phyloP scores from a whole-genome alignment of 1,284 basidiomycete species.

The Melampsora americana region DNA sequence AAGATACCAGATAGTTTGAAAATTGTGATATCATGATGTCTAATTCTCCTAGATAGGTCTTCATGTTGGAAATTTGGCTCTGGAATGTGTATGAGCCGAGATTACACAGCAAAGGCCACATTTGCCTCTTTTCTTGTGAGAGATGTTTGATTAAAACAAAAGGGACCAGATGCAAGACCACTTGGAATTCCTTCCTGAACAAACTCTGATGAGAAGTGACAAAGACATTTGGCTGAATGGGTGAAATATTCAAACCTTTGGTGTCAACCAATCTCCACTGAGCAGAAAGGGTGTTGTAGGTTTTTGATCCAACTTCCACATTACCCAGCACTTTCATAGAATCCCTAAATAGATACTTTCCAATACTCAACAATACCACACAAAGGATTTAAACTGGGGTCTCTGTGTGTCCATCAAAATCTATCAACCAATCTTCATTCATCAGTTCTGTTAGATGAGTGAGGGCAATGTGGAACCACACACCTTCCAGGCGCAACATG shows the following conservation, averaged over 20 bases:
- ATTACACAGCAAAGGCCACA: slow-evolving; percentile 53
- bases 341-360: too few relatives aligned
- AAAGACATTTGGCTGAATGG: slow-evolving; percentile 49
- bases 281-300: not conserved
- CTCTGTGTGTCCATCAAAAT: too few relatives aligned
- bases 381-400: too few relatives aligned
- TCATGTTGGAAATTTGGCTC: not conserved
- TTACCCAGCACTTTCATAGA: too few relatives aligned
- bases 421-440: too few relatives aligned
- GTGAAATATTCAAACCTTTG: slow-evolving; percentile 51
- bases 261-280: not conserved
- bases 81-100: slow-evolving; percentile 45
- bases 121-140: slow-evolving; percentile 45
- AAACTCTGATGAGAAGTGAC: slow-evolving; percentile 54
- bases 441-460: too few relatives aligned
- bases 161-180: slow-evolving; percentile 2
- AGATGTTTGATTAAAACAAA: slow-evolving; percentile 55
- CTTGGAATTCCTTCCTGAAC: slow-evolving; percentile 55
- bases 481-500: too few relatives aligned
- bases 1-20: slow-evolving; percentile 49
- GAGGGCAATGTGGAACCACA: too few relatives aligned
- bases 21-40: slow-evolving; percentile 52
- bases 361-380: too few relatives aligned
- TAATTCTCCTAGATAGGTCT: not conserved
- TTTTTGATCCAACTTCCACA: too few relatives aligned